phyloP scores from a whole-genome alignment of 306 rosid genomes.

The Casuarina cunninghamiana region DNA sequence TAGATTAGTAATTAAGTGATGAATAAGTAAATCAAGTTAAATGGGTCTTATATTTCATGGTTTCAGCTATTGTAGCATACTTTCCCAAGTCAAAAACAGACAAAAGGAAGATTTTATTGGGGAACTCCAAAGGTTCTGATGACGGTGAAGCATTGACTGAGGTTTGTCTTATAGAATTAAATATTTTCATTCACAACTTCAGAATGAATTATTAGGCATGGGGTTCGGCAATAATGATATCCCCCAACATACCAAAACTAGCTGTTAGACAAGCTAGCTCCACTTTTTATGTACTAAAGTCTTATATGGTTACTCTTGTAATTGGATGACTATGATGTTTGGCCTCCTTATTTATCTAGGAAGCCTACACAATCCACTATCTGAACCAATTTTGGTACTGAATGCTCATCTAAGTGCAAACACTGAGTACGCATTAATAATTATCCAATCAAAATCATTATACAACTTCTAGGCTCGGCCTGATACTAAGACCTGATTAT shows the following conservation, averaged over 20 bases:
- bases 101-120: conserved; percentile 76
- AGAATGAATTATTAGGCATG: not conserved
- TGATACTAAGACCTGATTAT: not conserved
- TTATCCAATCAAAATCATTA: not conserved
- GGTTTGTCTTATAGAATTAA: conserved; percentile 42
- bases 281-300: conserved; percentile 4
- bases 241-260: too few species aligned
- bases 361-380: not conserved
- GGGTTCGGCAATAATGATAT: too few species aligned
- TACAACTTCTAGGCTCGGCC: not conserved
- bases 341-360: not conserved
- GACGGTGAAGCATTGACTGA: conserved; percentile 45
- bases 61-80: conserved; percentile 73
- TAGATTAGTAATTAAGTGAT: conserved; percentile 1
- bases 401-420: not conserved
- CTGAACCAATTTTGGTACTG: not conserved
- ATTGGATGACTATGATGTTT: conserved; percentile 13
- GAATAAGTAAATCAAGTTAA: conserved; percentile 15
- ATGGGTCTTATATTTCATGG: conserved; percentile 25
- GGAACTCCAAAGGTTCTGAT: conserved; percentile 53
- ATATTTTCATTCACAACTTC: conserved; percentile 18
- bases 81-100: conserved; percentile 74
- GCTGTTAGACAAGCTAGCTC: too few species aligned
- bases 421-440: not conserved
- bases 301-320: not conserved